Base-by-base conservation (phyloP, 805 yeast genomes). In the Pichia eremophila region DNA sequence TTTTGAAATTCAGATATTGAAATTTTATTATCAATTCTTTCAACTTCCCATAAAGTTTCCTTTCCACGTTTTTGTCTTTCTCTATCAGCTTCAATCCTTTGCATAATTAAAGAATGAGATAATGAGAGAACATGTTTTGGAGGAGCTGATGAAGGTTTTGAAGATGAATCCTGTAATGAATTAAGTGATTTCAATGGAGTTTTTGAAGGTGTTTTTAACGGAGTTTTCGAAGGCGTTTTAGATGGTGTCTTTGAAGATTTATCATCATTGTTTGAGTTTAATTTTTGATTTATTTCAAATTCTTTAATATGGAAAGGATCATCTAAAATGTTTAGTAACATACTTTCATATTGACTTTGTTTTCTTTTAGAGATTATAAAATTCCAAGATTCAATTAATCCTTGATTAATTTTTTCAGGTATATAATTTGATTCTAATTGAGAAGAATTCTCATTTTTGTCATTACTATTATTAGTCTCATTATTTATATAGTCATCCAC, bases 71-170 rank as follows among this genome's bases (percentile, higher is more conserved):
- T 91, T 58, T 87, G 89, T 41, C 95, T 71, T 61, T 91, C 99
- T 55, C 99, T 71, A 61, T 91, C 98, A 52, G 83, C 90, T 61
- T 91, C 97, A 82, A 91, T 88, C 50, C 98, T 69, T 36, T 78
- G 73, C 17, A 88, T 61, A 17, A 85, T 79, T 54, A 83, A 87
- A 42, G 78, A 60, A 18, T 61, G 63, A 1, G 61, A 39, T 6
- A 62, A 48, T 7, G 46, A 18, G 29, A 54, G 40, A 12, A 47
- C 34, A 37, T 43, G 47, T 29, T 36, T 11, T 3, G 43, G n/a
- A 8, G 31, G 28, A 36, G 41, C 31, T n/a, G 39, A 15, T 4
- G 42, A 27, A 11, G 11, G 27, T 17, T 43, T 18, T 35, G 32
- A 12, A 31, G 39, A 12, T 31, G 39, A 12, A 7, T 40, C 22